These are phyloP conservation scores for Candida dubliniensis DNA, from an alignment of 1,139 yeast genomes.

Conservation along the genomic window DNA sequence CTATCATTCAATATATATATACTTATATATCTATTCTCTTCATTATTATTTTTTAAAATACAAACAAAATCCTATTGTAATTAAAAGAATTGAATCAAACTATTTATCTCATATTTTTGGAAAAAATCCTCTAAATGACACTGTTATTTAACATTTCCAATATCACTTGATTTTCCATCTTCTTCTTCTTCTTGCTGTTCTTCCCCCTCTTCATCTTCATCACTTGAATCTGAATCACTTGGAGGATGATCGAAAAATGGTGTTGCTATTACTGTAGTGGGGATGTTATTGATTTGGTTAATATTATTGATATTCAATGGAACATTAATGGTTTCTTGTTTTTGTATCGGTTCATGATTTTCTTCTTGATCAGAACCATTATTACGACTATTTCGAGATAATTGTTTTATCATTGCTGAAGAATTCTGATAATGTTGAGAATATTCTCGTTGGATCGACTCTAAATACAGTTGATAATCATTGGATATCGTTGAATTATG, in stretches of 20 bases:
- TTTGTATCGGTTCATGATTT: background rate
- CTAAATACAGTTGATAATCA: conserved; percentile 23
- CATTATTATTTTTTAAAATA: too few species aligned
- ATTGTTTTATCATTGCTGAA: conserved; percentile 4
- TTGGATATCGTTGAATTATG: conserved; percentile 12
- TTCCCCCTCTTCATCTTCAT: conserved; percentile 15
- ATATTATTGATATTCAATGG: background rate
- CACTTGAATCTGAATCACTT: conserved; percentile 33
- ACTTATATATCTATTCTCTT: too few species aligned
- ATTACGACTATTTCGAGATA: conserved; percentile 1
- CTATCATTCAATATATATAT: too few species aligned
- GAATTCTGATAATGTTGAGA: conserved; percentile 14
- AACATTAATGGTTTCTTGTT: background rate
- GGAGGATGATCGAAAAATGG: conserved; percentile 45
- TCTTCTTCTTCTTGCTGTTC: conserved; percentile 1
- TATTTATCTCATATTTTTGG: too few species aligned
- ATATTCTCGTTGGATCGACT: conserved; percentile 16
- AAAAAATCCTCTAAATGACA: too few species aligned
- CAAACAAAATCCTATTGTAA: too few species aligned
- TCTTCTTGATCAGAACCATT: background rate
- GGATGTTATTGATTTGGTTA: background rate
- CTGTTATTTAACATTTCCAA: too few species aligned
- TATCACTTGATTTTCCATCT: background rate
- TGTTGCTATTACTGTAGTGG: conserved; percentile 36
- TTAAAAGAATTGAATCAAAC: too few species aligned